Base-by-base conservation (phyloP, 2,329 filamentous ascomycete species). In the Dothideomycetes sp. region DNA sequence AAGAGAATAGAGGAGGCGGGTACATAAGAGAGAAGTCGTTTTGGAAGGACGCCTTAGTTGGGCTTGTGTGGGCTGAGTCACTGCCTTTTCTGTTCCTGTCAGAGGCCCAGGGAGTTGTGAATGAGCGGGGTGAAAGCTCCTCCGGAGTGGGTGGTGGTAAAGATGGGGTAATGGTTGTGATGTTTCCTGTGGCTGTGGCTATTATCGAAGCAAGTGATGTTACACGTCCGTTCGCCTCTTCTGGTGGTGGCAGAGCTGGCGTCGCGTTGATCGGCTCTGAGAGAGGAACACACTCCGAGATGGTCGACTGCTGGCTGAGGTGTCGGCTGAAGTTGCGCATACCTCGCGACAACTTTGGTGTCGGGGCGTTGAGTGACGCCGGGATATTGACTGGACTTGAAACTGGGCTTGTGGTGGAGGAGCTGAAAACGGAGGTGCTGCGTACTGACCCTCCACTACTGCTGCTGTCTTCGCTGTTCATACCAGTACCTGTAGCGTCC, bases 261-360 rank as follows among this genome's bases (percentile, higher is more conserved):
- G 44, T 27, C 41, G 35, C 14, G 45, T 41, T 12, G 47, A 46
- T 4, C 41, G 37, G 41, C 12, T 46, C 38, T 9, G 48, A 47
- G 10, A 38, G 43, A 5, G 45, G 46, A 5, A 40, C 22, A 4
- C 37, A 38, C 2, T 29, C 24, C 31, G 45, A 24, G 19, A 42
- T 36, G 30, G 37, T 37, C 19, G 43, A 19, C 22, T 37, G 34
- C 4, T 32, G 35, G 7, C 22, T 27, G n/a, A 52, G 31, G 34
- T 54, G 40, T 57, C 68, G 31, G 56, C 61, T 34, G 57, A 64
- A 39, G 50, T 56, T 44, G 48, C 53, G 36, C 44, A 40, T 39
- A 24, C 7, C 35, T 27, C 39, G 37, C 38, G 5, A 10, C 7
- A 32, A 17, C 5, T 14, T 16, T 5, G 36, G 33, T 9, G 36